Percentiles rank a stretch among this genome's conserved stretches.
Evolutionary conservation across 176 grass and related monocot genomes (phyloP).

Genomic region (Triticum urartu): DNA sequence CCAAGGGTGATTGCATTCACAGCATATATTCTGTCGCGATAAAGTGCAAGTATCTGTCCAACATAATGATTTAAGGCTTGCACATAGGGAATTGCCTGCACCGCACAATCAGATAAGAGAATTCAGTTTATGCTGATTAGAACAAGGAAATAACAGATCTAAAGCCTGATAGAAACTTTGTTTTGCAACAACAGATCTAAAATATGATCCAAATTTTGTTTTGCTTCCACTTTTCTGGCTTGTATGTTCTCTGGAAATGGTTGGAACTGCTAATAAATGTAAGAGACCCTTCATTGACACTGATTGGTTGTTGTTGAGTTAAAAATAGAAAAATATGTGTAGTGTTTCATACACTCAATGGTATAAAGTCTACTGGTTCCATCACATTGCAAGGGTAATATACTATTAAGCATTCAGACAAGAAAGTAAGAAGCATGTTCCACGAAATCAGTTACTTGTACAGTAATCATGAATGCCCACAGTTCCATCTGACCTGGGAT

Average conservation of each 20-base stretch:
- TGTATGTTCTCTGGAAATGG: not conserved
- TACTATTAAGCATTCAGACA: not conserved
- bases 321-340: not conserved
- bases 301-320: not conserved
- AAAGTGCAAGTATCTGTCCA: no score
- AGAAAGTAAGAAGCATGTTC: not conserved
- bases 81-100: slow-evolving; percentile 15
- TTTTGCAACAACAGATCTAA: not conserved
- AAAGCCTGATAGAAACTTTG: not conserved
- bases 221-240: not conserved
- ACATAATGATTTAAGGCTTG: not conserved
- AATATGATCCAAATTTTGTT: slow-evolving; percentile 5
- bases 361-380: not conserved
- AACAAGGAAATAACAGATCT: not conserved
- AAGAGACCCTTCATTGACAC: not conserved
- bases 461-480: not conserved
- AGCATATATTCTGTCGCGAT: not conserved
- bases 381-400: slow-evolving; percentile 3
- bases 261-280: slow-evolving; percentile 10
- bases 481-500: not conserved
- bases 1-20: not conserved
- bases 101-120: not conserved
- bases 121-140: not conserved
- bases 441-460: not conserved
- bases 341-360: not conserved